Percentiles rank a stretch among this genome's conserved stretches.
Evolutionary conservation across 2,329 filamentous ascomycete species (phyloP).

Genomic region (Graphilbum sp.): DNA sequence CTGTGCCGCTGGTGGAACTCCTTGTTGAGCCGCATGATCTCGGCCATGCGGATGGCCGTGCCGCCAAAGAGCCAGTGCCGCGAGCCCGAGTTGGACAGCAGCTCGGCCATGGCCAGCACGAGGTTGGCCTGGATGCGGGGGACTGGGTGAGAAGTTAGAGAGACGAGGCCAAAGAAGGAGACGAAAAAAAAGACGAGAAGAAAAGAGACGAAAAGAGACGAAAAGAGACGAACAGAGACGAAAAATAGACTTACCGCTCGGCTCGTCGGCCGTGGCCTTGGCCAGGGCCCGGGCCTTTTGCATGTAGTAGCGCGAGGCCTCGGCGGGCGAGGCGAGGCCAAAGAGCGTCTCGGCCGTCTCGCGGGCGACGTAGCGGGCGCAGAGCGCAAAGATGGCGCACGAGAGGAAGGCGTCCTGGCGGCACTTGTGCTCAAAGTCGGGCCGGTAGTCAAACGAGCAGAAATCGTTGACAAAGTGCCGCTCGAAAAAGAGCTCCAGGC

Average conservation of each 20-base stretch:
- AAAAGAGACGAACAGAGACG: too few species aligned
- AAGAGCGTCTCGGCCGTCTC: neutral
- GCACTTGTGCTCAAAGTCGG: conserved; percentile 10
- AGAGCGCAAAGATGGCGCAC: conserved; percentile 4
- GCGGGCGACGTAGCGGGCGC: conserved; percentile 5
- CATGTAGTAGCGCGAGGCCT: neutral
- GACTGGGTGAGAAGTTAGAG: too few species aligned
- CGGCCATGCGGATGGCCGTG: conserved; percentile 12
- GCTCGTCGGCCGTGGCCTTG: conserved; percentile 7
- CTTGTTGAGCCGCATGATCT: conserved; percentile 13
- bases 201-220: neutral
- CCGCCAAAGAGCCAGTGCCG: conserved; percentile 11
- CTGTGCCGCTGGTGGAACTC: conserved; percentile 12
- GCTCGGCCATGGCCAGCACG: conserved; percentile 10
- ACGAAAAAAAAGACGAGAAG: too few species aligned
- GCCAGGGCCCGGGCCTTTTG: conserved; percentile 3
- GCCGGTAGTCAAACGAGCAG: conserved; percentile 10
- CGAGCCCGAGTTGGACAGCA: conserved; percentile 10
- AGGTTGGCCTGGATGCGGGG: conserved; percentile 9
- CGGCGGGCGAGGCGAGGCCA: neutral
- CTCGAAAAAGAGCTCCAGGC: conserved; percentile 9
- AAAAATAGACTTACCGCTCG: too few species aligned
- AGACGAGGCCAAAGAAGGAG: too few species aligned
- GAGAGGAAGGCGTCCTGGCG: conserved; percentile 5
- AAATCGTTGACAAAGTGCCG: conserved; percentile 11